Percentiles rank a stretch among this genome's conserved stretches.
Evolutionary conservation across 2,329 filamentous ascomycete species (phyloP).

Genomic region (Laburnicola sp.): DNA sequence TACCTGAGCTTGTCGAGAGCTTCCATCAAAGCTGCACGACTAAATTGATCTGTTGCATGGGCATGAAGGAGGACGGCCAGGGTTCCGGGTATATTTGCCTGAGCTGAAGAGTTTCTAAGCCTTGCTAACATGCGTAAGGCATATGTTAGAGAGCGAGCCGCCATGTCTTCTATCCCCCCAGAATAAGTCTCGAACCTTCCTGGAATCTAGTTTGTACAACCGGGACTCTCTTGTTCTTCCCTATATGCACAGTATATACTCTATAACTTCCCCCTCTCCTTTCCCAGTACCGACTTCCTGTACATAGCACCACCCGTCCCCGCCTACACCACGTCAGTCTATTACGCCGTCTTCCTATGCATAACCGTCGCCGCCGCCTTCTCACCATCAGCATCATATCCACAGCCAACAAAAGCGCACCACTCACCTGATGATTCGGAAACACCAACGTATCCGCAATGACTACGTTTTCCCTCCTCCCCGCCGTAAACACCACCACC

Average conservation of each 20-base stretch:
- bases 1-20: too few species aligned
- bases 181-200: too few species aligned
- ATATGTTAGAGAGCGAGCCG: too few species aligned
- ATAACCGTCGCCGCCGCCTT: conserved; percentile 44
- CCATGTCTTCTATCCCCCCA: too few species aligned
- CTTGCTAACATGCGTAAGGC: too few species aligned
- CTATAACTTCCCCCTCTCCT: conserved; percentile 6
- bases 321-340: conserved; percentile 17
- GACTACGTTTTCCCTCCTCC: conserved; percentile 82
- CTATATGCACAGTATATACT: background rate
- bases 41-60: too few species aligned
- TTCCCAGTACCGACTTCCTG: conserved; percentile 14
- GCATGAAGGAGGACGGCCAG: too few species aligned
- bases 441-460: conserved; percentile 81
- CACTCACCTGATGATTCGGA: conserved; percentile 80
- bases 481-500: conserved; percentile 78
- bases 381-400: conserved; percentile 15
- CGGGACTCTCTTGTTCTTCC: too few species aligned
- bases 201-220: too few species aligned
- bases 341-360: conserved; percentile 36
- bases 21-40: too few species aligned
- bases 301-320: conserved; percentile 22
- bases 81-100: too few species aligned
- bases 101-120: too few species aligned
- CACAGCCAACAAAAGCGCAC: conserved; percentile 9